phyloP scores from a whole-genome alignment of 495 filamentous ascomycete genomes.

The Pyrenula massariospora region DNA sequence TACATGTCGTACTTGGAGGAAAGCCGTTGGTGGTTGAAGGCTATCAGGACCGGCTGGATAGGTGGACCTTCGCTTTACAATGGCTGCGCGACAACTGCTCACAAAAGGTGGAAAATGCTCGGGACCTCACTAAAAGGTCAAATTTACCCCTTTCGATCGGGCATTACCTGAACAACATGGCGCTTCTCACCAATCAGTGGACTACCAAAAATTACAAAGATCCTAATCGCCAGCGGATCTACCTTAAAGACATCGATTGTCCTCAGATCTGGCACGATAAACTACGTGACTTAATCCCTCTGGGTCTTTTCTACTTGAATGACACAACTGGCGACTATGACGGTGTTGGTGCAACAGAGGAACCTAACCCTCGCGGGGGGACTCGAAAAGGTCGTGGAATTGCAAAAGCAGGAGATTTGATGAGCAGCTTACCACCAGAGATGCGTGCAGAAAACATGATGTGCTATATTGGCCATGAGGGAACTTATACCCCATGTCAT shows the following conservation, averaged over 20 bases:
- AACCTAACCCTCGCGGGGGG: conserved; percentile 15
- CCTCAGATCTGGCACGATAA: conserved; percentile 72
- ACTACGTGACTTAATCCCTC: conserved; percentile 64
- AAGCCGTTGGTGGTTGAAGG: conserved; percentile 83
- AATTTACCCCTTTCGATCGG: conserved; percentile 70
- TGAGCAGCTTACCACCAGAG: conserved; percentile 75
- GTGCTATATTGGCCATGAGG: conserved; percentile 97
- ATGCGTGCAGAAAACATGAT: conserved; percentile 94
- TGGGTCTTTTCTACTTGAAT: conserved; percentile 75
- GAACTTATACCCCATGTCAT: conserved; percentile 92
- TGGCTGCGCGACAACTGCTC: conserved; percentile 69
- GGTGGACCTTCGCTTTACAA: conserved; percentile 61
- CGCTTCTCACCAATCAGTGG: conserved; percentile 63
- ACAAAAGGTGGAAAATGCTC: conserved; percentile 60
- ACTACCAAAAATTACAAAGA: conserved; percentile 55
- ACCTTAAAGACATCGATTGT: conserved; percentile 93
- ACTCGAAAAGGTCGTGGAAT: conserved; percentile 31
- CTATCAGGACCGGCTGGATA: conserved; percentile 54
- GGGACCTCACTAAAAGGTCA: conserved; percentile 56
- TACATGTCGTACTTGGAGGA: conserved; percentile 72
- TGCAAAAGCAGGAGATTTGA: conserved; percentile 70
- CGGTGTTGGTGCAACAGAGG: conserved; percentile 31
- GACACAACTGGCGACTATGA: conserved; percentile 51
- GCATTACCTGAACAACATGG: conserved; percentile 81
- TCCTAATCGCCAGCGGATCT: conserved; percentile 66